Evolutionary conservation across 1,284 basidiomycete genomes (phyloP), one percentile per base, ranked within the genome.

Genomic region (Psilocybe mexicana): DNA sequence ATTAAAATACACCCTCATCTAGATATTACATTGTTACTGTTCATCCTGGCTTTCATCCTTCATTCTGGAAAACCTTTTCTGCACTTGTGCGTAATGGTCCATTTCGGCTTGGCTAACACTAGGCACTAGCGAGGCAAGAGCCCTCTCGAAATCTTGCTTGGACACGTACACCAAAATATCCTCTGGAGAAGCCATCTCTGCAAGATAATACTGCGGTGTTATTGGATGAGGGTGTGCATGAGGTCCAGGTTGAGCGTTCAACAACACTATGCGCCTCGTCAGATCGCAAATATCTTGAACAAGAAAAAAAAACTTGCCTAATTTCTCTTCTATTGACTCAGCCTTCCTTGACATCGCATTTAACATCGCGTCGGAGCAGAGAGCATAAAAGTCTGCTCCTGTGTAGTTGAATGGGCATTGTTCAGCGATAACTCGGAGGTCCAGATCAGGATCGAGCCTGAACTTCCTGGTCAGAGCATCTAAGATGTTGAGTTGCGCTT

Each of bases 301-400:
- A 28, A 35, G 26, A 49, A 8, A 11, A 35, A 48, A 36, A 42
- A 3, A 58, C 78, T 65, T 69, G 84, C 87, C 82, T 54, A 95
- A 88, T 60, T 82, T 85, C 5, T 69, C 70, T 61, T 97, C 96
- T 11, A 99, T 78, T 49, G 84, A 84, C 63, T 84, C 81, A 0
- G 97, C 95, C 63, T 91, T 94, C 44, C 92, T 80, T 25, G 94
- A 90, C 90, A 99, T 97, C 6, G 96, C 93, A 69, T 93, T 93
- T 49, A 99, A 81, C 82, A 99, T 88, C 1, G 96, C 95, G 71
- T 99, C 97, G 2, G 94, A 92, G 71, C 96, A 98, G 12, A 99
- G 78, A 0, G 97, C 96, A 76, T 99, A 99, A 65, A 99, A 95
- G 73, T 99, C 97, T 36, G 97, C 97, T 26, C 97, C 95, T 2